Conservation (phyloP, 257 asterid species). For the Gentiana straminea region DNA sequence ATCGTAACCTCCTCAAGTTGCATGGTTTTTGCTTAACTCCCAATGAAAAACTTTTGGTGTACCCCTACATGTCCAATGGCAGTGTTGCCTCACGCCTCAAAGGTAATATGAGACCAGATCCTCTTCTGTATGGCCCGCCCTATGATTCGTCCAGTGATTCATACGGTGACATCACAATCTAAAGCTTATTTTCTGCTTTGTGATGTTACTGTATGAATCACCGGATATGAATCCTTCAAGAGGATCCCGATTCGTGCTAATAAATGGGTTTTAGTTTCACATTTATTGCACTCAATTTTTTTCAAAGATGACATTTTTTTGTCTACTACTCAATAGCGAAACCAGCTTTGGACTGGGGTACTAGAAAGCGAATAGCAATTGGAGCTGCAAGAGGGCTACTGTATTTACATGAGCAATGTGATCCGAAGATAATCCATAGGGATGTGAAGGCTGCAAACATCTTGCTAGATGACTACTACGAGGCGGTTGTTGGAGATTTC, state of each 20-base stretch:
- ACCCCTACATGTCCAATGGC: constrained; percentile 95
- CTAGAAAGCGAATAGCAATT: constrained; percentile 73
- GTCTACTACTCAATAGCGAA: constrained; percentile 35
- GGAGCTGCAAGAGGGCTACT: constrained; percentile 91
- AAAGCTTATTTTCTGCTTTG: no score
- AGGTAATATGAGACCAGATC: constrained; percentile 26
- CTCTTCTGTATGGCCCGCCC: neutral
- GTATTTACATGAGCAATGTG: constrained; percentile 95
- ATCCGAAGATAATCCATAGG: constrained; percentile 94
- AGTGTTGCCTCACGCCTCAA: constrained; percentile 96
- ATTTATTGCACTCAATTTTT: no score
- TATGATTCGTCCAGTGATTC: neutral
- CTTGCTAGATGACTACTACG: constrained; percentile 80
- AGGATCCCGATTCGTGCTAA: no score
- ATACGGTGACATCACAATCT: no score
- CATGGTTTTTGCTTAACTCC: constrained; percentile 87
- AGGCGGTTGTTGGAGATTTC: constrained; percentile 98
- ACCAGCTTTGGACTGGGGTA: constrained; percentile 83
- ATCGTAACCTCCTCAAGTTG: constrained; percentile 79
- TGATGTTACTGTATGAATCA: no score
- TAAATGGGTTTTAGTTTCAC: no score
- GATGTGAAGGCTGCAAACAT: constrained; percentile 98
- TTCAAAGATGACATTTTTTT: neutral
- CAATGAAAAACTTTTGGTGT: constrained; percentile 73
- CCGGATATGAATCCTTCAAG: no score